These are phyloP conservation scores for Yarrowia sp. DNA, from an alignment of 805 yeast genomes.

Conservation along the genomic window DNA sequence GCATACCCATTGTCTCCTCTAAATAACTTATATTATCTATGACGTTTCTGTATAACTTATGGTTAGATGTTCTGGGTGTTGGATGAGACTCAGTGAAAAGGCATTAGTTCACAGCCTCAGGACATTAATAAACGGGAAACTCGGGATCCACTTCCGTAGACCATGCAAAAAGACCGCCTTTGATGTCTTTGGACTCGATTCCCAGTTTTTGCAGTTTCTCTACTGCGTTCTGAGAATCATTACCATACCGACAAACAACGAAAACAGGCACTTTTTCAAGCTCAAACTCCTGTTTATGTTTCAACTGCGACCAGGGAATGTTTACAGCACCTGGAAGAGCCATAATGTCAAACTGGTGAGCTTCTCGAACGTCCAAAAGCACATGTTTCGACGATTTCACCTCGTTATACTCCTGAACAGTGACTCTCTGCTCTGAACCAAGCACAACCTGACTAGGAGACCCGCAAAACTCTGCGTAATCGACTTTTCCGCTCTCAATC, in stretches of 20 bases:
- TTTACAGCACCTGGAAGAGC: conserved; percentile 57
- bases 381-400: conserved; percentile 32
- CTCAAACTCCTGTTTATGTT: conserved; percentile 36
- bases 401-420: conserved; percentile 41
- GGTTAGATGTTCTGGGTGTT: too few species aligned
- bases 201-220: conserved; percentile 50
- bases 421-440: conserved; percentile 49
- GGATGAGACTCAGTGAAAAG: too few species aligned
- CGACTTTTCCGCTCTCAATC: conserved; percentile 48
- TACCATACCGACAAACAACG: conserved; percentile 83
- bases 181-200: conserved; percentile 56
- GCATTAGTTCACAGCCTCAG: too few species aligned
- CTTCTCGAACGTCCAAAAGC: conserved; percentile 76
- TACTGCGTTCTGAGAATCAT: conserved; percentile 82
- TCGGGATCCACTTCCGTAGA: conserved; percentile 53
- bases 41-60: too few species aligned
- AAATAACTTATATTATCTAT: too few species aligned
- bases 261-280: conserved; percentile 40
- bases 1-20: too few species aligned
- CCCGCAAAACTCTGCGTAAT: conserved; percentile 80
- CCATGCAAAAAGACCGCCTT: conserved; percentile 77
- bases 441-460: conserved; percentile 44
- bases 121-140: conserved; percentile 63
- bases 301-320: conserved; percentile 56
- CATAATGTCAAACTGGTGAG: conserved; percentile 68